Evolutionary conservation across 768 basidiomycete species (phyloP), one percentile per base, ranked within the genome.

Genomic region (Mycena belliarum): DNA sequence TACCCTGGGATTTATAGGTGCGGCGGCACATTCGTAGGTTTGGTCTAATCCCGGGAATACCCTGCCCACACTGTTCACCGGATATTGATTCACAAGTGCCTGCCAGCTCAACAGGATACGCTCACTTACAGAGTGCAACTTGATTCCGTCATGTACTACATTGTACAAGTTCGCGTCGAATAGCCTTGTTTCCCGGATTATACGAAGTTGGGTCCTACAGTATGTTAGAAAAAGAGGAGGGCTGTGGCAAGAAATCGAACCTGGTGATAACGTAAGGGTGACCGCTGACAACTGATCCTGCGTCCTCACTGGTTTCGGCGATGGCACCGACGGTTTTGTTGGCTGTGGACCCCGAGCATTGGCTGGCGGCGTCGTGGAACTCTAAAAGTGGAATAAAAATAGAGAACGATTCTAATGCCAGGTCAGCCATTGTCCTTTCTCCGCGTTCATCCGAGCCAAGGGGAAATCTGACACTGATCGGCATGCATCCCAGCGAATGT

Each of bases 241-340:
- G 37, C 26, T 28, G 51, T 21, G 6, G 15, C 15, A 24, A 18
- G 18, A 28, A 18, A 12, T 42, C 65, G 15, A 42, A 73, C 74
- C 73, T 71, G 32, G 75, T 74, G 18, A 74, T 65, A 33, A 77
- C 63, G 38, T 74, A 74, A 4, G 76, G 76, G 55, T 74, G 75
- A 5, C 56, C 57, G n/a, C 61, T 52, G 11, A 69, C 54, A 23
- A 61, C 59, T 2, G 66, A 43, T n/a, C 52, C 61, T 33, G 66
- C 60, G 14, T 41, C 38, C 38, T 40, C 38, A 3, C 5, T 20
- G 15, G 6, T n/a, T 40, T 40, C 38, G 11, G 20, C 38, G 20
- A 21, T 21, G 23, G 21, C 40, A 41, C 11, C 40, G 21, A 41
- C 7, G 40, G 20, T 11, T 9, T 12, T 25, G 32, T 40, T 37